phyloP scores from a whole-genome alignment of 2,329 filamentous ascomycete species.

The Xenoacremonium recifei region DNA sequence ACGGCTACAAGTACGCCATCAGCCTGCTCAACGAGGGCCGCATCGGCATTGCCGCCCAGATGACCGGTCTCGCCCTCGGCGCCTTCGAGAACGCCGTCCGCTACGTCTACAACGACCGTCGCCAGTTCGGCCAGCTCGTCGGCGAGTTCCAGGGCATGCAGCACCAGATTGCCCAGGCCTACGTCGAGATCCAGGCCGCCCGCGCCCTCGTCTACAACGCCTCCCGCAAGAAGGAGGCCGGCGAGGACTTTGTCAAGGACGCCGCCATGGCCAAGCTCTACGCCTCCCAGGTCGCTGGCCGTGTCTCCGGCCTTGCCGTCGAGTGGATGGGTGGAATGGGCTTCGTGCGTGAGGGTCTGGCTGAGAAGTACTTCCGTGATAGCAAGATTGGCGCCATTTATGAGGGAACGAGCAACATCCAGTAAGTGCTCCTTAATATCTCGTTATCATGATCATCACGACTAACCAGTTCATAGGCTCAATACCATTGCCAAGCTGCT shows the following conservation, averaged over 20 bases:
- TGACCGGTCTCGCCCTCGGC: slow-evolving; percentile 93
- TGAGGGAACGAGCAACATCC: slow-evolving; percentile 82
- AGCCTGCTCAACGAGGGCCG: slow-evolving; percentile 90
- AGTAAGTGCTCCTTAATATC: slow-evolving; percentile 42
- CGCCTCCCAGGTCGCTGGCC: slow-evolving; percentile 86
- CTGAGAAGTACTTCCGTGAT: slow-evolving; percentile 97
- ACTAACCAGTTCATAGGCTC: slow-evolving; percentile 39
- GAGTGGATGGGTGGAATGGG: slow-evolving; percentile 99
- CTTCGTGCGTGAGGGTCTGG: slow-evolving; percentile 92
- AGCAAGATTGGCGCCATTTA: slow-evolving; percentile 99
- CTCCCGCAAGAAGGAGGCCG: slow-evolving; percentile 95
- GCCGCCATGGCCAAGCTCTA: slow-evolving; percentile 98
- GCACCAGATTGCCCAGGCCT: slow-evolving; percentile 95
- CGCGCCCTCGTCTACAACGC: slow-evolving; percentile 94
- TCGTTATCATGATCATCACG: not conserved
- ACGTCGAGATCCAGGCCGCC: slow-evolving; percentile 88
- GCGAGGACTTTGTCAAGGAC: slow-evolving; percentile 90
- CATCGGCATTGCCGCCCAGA: slow-evolving; percentile 97
- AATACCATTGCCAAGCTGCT: slow-evolving; percentile 64
- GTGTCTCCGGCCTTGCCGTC: slow-evolving; percentile 80
- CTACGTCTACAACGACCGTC: slow-evolving; percentile 98
- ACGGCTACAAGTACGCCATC: slow-evolving; percentile 98
- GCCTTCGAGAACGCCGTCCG: slow-evolving; percentile 90
- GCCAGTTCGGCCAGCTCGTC: slow-evolving; percentile 90
- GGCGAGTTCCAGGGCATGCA: slow-evolving; percentile 99